These are phyloP conservation scores for Tetragonia tetragonoides DNA, from an alignment of 148 eudicot species.

Conservation along the genomic window DNA sequence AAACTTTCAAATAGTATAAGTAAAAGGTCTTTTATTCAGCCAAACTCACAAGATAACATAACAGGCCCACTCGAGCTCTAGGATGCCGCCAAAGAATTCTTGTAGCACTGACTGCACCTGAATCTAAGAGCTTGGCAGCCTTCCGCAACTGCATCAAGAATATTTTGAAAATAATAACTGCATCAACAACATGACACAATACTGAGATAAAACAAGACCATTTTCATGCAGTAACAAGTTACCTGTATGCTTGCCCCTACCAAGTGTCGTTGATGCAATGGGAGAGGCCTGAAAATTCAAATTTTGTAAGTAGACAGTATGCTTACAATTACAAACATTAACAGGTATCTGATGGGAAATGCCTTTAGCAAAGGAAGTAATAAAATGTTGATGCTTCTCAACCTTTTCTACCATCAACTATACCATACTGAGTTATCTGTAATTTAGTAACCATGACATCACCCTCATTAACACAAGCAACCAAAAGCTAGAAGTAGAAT, in stretches of 20 bases:
- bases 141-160: constrained; percentile 66
- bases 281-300: constrained; percentile 73
- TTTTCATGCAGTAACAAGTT: constrained; percentile 11
- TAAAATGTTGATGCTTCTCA: neutral
- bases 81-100: constrained; percentile 97
- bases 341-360: neutral
- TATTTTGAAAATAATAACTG: constrained; percentile 6
- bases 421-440: neutral
- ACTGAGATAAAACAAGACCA: neutral
- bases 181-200: neutral
- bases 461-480: neutral
- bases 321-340: neutral
- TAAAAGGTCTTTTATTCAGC: neutral
- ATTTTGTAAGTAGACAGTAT: constrained; percentile 12
- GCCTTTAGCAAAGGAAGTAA: neutral
- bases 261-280: constrained; percentile 89
- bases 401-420: neutral
- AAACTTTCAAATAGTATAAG: constrained; percentile 8
- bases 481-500: neutral
- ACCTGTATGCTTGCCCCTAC: constrained; percentile 94
- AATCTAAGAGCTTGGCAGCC: constrained; percentile 87
- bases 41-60: constrained; percentile 70
- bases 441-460: neutral
- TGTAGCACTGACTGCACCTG: constrained; percentile 97
- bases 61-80: constrained; percentile 74